Evolutionary conservation across 2,329 filamentous ascomycete genomes (phyloP).

Genomic region (Fusarium nurragi): DNA sequence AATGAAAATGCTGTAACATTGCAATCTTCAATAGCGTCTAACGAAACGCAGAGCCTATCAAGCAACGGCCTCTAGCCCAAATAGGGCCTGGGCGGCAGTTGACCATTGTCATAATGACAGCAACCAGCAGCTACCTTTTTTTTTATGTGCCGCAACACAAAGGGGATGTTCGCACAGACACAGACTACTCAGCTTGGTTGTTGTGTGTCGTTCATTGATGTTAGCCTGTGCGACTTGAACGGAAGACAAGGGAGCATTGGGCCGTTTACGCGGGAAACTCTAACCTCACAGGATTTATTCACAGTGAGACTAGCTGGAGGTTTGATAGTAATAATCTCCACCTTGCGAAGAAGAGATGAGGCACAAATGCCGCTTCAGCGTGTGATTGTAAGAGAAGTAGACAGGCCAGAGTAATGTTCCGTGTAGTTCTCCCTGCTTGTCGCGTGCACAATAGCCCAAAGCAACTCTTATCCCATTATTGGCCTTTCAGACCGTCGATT

Average conservation of each 20-base stretch:
- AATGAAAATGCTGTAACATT: constrained; percentile 21
- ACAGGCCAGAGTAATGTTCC: background rate
- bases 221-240: background rate
- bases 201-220: constrained; percentile 9
- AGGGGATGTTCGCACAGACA: constrained; percentile 24
- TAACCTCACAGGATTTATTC: background rate
- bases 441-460: background rate
- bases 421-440: constrained; percentile 14
- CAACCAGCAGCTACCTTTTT: background rate
- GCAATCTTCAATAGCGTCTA: constrained; percentile 23
- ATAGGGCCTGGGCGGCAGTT: constrained; percentile 25
- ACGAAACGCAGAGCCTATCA: constrained; percentile 21
- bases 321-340: constrained; percentile 12
- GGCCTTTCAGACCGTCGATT: background rate
- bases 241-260: background rate
- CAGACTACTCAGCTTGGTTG: constrained; percentile 3
- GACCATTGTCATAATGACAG: constrained; percentile 31
- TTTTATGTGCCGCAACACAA: background rate
- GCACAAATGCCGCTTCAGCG: background rate
- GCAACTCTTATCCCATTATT: background rate
- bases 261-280: constrained; percentile 18
- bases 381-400: constrained; percentile 5
- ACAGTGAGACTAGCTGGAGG: constrained; percentile 4
- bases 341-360: constrained; percentile 1
- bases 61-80: constrained; percentile 31